Evolutionary conservation across 805 yeast genomes (phyloP).

Genomic region (Teunomyces gatunensis): DNA sequence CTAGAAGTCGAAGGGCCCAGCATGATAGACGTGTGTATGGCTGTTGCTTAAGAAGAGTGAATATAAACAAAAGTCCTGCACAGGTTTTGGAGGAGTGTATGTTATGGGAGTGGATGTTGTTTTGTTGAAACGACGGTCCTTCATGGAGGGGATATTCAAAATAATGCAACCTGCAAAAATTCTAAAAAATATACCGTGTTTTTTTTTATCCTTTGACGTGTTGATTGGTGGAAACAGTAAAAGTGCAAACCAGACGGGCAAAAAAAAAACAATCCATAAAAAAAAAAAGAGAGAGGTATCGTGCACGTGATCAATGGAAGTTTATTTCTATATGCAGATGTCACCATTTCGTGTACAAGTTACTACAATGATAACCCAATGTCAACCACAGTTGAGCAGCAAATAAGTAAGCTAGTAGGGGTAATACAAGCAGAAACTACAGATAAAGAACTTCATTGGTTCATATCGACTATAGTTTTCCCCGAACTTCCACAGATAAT

Average conservation of each 20-base stretch:
- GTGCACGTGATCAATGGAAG: neutral
- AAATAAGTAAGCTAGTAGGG: constrained; percentile 10
- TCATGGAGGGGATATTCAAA: constrained; percentile 4
- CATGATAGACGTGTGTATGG: constrained; percentile 3
- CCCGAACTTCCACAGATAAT: constrained; percentile 33
- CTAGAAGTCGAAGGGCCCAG: constrained; percentile 32
- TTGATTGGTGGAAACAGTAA: neutral
- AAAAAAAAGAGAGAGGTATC: neutral
- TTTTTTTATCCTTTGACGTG: no score
- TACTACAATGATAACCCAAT: neutral
- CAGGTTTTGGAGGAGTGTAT: constrained; percentile 10
- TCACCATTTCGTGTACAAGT: no score
- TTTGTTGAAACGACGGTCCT: constrained; percentile 4
- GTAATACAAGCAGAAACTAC: constrained; percentile 10
- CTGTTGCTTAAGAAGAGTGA: constrained; percentile 7
- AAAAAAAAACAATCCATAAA: neutral
- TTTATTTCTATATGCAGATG: neutral
- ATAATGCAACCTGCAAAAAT: constrained; percentile 1
- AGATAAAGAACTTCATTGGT: constrained; percentile 34
- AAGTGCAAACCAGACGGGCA: neutral
- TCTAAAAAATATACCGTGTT: neutral
- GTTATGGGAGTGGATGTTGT: constrained; percentile 3
- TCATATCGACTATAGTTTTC: constrained; percentile 16
- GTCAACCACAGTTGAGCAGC: neutral
- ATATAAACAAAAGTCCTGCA: constrained; percentile 27